Conservation (phyloP, 371 early-diverging fungal species). For the Saksenaea vasiformis region DNA sequence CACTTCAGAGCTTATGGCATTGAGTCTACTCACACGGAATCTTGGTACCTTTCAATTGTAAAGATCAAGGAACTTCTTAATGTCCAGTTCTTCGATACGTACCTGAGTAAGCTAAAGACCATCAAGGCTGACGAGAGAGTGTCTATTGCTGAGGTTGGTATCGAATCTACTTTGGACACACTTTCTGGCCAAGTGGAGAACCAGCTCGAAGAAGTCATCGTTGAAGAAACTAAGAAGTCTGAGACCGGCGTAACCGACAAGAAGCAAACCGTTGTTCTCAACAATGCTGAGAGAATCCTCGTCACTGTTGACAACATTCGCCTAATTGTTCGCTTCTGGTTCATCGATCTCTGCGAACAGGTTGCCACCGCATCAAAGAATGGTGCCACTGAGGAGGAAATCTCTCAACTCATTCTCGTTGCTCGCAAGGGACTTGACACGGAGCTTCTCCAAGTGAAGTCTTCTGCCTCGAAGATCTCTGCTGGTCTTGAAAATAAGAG, state of each 20-base stretch:
- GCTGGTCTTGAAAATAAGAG: conserved; percentile 7
- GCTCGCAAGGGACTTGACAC: not conserved
- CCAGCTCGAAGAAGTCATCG: conserved; percentile 10
- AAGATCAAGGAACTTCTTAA: not conserved
- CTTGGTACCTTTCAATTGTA: conserved; percentile 3
- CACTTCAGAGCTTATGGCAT: conserved; percentile 18
- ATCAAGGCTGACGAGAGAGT: conserved; percentile 15
- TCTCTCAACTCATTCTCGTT: conserved; percentile 9
- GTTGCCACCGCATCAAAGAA: conserved; percentile 15
- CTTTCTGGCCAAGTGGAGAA: conserved; percentile 12
- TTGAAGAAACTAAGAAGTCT: conserved; percentile 5
- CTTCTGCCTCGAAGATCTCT: conserved; percentile 16
- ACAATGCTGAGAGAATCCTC: conserved; percentile 10
- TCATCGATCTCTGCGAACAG: conserved; percentile 15
- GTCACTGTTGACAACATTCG: conserved; percentile 18
- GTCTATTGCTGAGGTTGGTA: conserved; percentile 8
- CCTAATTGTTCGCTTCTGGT: conserved; percentile 26
- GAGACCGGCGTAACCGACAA: not conserved
- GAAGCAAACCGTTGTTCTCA: not conserved
- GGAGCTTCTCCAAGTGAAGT: conserved; percentile 9
- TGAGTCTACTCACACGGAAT: conserved; percentile 16
- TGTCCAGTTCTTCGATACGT: conserved; percentile 10
- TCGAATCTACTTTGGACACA: not conserved
- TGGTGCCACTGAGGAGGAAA: conserved; percentile 16
- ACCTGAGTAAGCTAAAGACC: conserved; percentile 2